Base-by-base conservation (phyloP, 306 rosid species). In the Begonia fuchsioides region DNA sequence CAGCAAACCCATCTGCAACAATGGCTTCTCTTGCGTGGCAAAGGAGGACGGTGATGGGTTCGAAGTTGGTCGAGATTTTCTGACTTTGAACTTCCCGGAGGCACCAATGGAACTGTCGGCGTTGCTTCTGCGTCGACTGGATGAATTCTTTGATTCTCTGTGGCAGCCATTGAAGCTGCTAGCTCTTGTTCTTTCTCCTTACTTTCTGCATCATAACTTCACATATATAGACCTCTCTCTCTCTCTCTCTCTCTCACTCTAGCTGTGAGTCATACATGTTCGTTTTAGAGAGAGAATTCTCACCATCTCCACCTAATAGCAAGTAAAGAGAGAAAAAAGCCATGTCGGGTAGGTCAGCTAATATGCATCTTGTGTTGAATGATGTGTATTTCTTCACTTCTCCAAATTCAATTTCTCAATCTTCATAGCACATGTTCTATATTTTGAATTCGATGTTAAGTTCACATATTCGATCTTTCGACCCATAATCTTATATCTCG, bases 1-100 rank as follows among this genome's bases (percentile, higher is more conserved):
- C 95, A 83, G 55, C 83, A 81, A 2, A 84, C 40, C 53, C 83
- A 84, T 61, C 62, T 84, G 75, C 90, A 84, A 18, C 63, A 77
- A 6, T 72, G 63, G 55, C 68, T 60, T 50, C 70, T 50, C 35
- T 67, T 64, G 17, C 18, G 72, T 48, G 20, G 53, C 8, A 5
- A 12, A n/a, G 68, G 60, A 47, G 70, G 66, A 38, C 13, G 73
- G 18, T 11, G 55, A 9, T n/a, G 67, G 19, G 50, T 58, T 48
- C 10, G 47, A 56, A 67, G 20, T 11, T 66, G 78, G 60, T 2
- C 61, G 8, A 56, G 74, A 52, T 78, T 80, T 38, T 72, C 77
- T 9, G 76, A 66, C 51, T 17, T 20, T 6, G 70, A 53, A 1
- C 70, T 56, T 19, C 72, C 67, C 3, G 43, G 75, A 11, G 72